Evolutionary conservation across 2,329 filamentous ascomycete genomes (phyloP).

Genomic region (Sporothrix dimorphospora): DNA sequence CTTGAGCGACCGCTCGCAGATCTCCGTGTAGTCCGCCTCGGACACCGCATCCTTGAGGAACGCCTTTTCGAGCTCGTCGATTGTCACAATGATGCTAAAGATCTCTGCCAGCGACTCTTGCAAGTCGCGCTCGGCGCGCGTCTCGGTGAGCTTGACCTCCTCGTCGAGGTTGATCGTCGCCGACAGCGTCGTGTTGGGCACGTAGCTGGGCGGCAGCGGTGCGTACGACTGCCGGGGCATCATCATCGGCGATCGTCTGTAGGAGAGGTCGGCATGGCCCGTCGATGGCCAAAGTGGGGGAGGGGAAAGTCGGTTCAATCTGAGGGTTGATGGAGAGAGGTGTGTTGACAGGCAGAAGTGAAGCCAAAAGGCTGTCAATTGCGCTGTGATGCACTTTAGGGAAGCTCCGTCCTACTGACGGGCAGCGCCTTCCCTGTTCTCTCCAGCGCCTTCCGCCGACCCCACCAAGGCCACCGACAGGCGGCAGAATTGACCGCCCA

Average conservation of each 20-base stretch:
- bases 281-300: not conserved
- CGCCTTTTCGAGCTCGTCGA: conserved; percentile 94
- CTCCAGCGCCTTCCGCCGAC: not conserved
- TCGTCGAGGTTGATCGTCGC: conserved; percentile 94
- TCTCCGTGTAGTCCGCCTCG: conserved; percentile 92
- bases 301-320: not conserved
- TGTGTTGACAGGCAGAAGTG: not conserved
- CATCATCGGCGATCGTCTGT: conserved; percentile 48
- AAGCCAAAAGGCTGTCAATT: not conserved
- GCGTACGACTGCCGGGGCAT: conserved; percentile 74
- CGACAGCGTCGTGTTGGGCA: conserved; percentile 78
- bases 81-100: conserved; percentile 94
- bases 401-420: conserved; percentile 6
- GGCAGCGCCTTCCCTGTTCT: not conserved
- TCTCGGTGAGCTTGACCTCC: conserved; percentile 88
- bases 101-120: conserved; percentile 96
- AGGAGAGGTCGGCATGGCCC: conserved; percentile 6
- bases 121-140: conserved; percentile 84
- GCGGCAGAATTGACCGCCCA: conserved; percentile 14
- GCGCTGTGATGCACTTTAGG: not conserved
- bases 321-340: not conserved
- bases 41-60: conserved; percentile 94
- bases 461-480: conserved; percentile 5
- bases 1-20: conserved; percentile 88
- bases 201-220: conserved; percentile 88